A percentile compares a stretch with the other conserved stretches of the same genome.
Conservation (phyloP, 768 basidiomycete species). For the Suillus cothurnatus region DNA sequence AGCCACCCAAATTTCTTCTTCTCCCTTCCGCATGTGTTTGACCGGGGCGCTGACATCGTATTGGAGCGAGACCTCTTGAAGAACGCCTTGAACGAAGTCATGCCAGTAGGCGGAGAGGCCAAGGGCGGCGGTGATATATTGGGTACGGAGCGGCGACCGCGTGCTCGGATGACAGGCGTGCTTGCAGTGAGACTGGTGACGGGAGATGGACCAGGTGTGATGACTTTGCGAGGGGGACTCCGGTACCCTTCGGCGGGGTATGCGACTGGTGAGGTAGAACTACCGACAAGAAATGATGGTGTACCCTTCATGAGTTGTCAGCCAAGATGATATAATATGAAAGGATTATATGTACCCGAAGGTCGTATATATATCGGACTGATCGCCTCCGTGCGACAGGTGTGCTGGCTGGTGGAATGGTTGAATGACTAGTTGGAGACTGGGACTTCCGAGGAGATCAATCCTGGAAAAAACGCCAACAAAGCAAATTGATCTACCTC, state of each 20-base stretch:
- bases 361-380: slow-evolving; percentile 31
- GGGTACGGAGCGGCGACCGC: slow-evolving; percentile 23
- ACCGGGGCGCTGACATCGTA: slow-evolving; percentile 17
- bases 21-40: slow-evolving; percentile 23
- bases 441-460: background rate
- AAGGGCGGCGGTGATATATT: slow-evolving; percentile 16
- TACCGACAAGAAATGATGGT: slow-evolving; percentile 35
- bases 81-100: slow-evolving; percentile 25
- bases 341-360: slow-evolving; percentile 20
- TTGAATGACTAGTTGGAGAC: background rate
- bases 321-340: background rate
- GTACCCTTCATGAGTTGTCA: slow-evolving; percentile 20
- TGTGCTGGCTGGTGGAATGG: background rate
- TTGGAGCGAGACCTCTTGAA: slow-evolving; percentile 32
- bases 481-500: background rate
- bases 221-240: slow-evolving; percentile 24
- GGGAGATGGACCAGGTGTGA: slow-evolving; percentile 3
- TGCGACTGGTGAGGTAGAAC: slow-evolving; percentile 32
- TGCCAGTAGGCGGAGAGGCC: slow-evolving; percentile 19
- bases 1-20: slow-evolving; percentile 34
- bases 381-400: slow-evolving; percentile 6
- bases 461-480: background rate
- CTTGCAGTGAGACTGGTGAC: slow-evolving; percentile 7
- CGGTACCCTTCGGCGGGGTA: slow-evolving; percentile 33
- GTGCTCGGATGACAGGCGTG: slow-evolving; percentile 14